Percentiles rank a stretch among this genome's conserved stretches.
Evolutionary conservation across 1,284 basidiomycete genomes (phyloP).

Genomic region (Anthracocystis panici-leucophaei): DNA sequence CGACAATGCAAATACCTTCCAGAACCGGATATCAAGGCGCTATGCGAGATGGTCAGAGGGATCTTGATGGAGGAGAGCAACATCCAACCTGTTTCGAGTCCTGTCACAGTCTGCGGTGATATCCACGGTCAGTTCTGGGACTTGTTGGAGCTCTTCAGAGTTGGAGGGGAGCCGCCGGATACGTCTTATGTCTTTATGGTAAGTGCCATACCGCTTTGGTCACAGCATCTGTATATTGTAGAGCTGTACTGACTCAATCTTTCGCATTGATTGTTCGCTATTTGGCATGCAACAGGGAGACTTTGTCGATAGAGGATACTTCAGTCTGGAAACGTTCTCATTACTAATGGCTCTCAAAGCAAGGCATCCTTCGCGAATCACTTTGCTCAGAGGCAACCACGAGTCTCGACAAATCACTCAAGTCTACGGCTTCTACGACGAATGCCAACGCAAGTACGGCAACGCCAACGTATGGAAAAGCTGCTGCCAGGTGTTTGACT

Average conservation of each 20-base stretch:
- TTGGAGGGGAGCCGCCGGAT: constrained; percentile 86
- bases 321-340: constrained; percentile 94
- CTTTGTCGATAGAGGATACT: constrained; percentile 96
- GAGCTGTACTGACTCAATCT: constrained; percentile 6
- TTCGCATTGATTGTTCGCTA: neutral
- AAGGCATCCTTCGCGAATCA: constrained; percentile 91
- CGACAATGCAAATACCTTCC: constrained; percentile 87
- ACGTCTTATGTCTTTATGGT: constrained; percentile 99
- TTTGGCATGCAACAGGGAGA: constrained; percentile 78
- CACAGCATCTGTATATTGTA: neutral
- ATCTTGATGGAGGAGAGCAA: constrained; percentile 94
- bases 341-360: constrained; percentile 90
- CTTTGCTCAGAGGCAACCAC: constrained; percentile 91
- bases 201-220: constrained; percentile 33
- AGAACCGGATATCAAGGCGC: constrained; percentile 88
- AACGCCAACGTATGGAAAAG: constrained; percentile 93
- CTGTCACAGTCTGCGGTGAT: constrained; percentile 92
- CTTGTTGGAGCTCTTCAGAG: constrained; percentile 86
- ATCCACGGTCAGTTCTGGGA: constrained; percentile 98
- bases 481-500: constrained; percentile 99
- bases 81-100: constrained; percentile 89
- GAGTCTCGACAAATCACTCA: constrained; percentile 97
- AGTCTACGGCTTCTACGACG: constrained; percentile 93
- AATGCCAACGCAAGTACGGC: constrained; percentile 97
- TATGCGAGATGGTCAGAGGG: constrained; percentile 85